phyloP scores from a whole-genome alignment of 331 rosid genomes.

The Saraca asoca region DNA sequence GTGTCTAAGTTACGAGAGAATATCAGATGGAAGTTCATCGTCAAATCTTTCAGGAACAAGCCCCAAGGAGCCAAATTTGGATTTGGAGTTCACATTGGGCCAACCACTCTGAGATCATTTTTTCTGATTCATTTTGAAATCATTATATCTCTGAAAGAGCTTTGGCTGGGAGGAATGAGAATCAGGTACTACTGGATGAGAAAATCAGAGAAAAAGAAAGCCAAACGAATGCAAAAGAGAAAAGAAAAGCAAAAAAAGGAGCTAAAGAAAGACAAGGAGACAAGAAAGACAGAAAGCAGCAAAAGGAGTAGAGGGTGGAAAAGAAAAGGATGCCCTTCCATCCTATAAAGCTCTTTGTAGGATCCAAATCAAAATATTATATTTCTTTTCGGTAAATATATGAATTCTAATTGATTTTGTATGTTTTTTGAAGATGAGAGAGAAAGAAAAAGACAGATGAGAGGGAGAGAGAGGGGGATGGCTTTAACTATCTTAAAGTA shows the following conservation, averaged over 20 bases:
- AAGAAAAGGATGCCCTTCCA: conserved; percentile 60
- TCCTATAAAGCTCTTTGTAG: conserved; percentile 52
- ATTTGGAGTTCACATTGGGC: conserved; percentile 96
- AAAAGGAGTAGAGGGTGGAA: conserved; percentile 54
- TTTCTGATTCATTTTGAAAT: conserved; percentile 42
- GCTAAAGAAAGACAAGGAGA: conserved; percentile 91
- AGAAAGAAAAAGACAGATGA: conserved; percentile 38
- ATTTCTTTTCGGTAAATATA: conserved; percentile 57
- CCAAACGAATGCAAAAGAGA: conserved; percentile 40
- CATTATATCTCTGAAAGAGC: conserved; percentile 28
- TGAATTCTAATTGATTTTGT: conserved; percentile 66
- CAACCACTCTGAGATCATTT: conserved; percentile 59
- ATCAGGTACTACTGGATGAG: conserved; percentile 51
- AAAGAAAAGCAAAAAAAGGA: conserved; percentile 52
- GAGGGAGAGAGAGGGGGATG: conserved; percentile 31
- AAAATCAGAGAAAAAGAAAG: conserved; percentile 55
- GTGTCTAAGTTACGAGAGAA: conserved; percentile 71
- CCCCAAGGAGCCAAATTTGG: conserved; percentile 80
- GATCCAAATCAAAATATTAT: conserved; percentile 68
- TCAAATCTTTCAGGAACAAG: conserved; percentile 64
- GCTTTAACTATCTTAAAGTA: conserved; percentile 58
- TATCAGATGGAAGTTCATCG: conserved; percentile 86
- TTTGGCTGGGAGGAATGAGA: conserved; percentile 44
- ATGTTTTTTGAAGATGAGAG: conserved; percentile 46
- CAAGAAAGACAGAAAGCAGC: conserved; percentile 94